These are phyloP conservation scores for Cydonia oblonga DNA, from an alignment of 331 rosid genomes.

Conservation along the genomic window DNA sequence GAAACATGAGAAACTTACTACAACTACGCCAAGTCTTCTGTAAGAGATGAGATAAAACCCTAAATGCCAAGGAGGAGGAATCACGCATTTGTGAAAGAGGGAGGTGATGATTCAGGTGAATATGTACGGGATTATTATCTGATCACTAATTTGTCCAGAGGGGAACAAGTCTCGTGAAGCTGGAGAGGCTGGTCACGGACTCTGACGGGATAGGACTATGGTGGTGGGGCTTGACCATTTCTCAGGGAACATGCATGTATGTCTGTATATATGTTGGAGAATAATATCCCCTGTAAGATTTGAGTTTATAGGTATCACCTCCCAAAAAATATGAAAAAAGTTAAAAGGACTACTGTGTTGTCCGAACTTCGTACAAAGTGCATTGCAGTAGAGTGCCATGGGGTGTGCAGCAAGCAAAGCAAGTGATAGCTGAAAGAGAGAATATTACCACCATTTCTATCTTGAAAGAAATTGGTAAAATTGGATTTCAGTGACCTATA, in stretches of 20 bases:
- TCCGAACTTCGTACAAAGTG: not conserved
- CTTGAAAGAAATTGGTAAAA: no score
- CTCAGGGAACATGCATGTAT: not conserved
- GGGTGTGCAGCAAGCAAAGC: not conserved
- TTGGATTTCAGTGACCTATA: no score
- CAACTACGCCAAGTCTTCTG: not conserved
- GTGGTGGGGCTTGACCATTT: not conserved
- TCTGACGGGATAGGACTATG: not conserved
- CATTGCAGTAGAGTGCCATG: not conserved
- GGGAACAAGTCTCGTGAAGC: conserved; percentile 7
- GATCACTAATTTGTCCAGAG: not conserved
- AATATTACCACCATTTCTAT: no score
- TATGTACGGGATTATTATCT: not conserved
- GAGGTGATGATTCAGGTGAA: not conserved
- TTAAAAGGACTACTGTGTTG: not conserved
- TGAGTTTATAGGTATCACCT: not conserved
- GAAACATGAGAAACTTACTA: not conserved
- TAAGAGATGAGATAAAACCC: not conserved
- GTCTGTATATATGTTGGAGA: not conserved
- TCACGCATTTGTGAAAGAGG: not conserved
- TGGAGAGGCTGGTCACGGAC: conserved; percentile 9
- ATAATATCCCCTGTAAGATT: not conserved
- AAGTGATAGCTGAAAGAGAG: not conserved
- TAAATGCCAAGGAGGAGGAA: not conserved
- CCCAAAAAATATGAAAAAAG: not conserved